These are phyloP conservation scores for Flaveria linearis DNA, from an alignment of 129 eudicot genomes.

Conservation along the genomic window DNA sequence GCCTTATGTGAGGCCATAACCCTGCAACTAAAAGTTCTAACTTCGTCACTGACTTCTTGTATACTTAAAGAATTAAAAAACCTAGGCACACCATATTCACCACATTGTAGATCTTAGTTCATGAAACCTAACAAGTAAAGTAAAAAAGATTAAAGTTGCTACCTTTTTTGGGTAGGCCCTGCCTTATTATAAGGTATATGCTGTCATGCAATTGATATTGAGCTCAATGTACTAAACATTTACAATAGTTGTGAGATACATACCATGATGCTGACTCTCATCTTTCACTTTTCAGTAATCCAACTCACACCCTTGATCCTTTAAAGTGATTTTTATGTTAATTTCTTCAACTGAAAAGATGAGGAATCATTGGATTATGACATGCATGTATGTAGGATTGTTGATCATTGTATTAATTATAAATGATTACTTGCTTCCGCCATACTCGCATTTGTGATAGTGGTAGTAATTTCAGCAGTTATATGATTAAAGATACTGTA, in stretches of 20 bases:
- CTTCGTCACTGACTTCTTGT: too few relatives aligned
- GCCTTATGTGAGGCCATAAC: too few relatives aligned
- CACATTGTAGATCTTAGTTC: slow-evolving; percentile 43
- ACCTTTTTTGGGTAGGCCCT: slow-evolving; percentile 42
- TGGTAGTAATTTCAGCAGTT: slow-evolving; percentile 29
- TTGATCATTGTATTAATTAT: slow-evolving; percentile 27
- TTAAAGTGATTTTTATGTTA: slow-evolving; percentile 25
- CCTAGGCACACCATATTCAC: not conserved
- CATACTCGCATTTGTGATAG: slow-evolving; percentile 20
- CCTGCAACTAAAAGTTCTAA: too few relatives aligned
- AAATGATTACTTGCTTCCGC: slow-evolving; percentile 41
- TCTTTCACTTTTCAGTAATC: slow-evolving; percentile 32
- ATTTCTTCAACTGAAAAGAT: slow-evolving; percentile 33
- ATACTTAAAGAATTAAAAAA: too few relatives aligned
- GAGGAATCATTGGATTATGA: slow-evolving; percentile 36
- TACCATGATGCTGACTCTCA: slow-evolving; percentile 26
- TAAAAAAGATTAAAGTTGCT: slow-evolving; percentile 35
- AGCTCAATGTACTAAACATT: slow-evolving; percentile 20
- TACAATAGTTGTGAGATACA: slow-evolving; percentile 26
- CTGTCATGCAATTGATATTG: slow-evolving; percentile 45
- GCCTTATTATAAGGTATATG: slow-evolving; percentile 30
- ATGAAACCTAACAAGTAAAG: slow-evolving; percentile 50
- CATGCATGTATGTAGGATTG: slow-evolving; percentile 27
- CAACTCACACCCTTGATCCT: slow-evolving; percentile 1
- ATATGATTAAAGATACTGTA: slow-evolving; percentile 38